These are phyloP conservation scores for Phaeotremella skinneri DNA, from an alignment of 768 basidiomycete species.

Conservation along the genomic window DNA sequence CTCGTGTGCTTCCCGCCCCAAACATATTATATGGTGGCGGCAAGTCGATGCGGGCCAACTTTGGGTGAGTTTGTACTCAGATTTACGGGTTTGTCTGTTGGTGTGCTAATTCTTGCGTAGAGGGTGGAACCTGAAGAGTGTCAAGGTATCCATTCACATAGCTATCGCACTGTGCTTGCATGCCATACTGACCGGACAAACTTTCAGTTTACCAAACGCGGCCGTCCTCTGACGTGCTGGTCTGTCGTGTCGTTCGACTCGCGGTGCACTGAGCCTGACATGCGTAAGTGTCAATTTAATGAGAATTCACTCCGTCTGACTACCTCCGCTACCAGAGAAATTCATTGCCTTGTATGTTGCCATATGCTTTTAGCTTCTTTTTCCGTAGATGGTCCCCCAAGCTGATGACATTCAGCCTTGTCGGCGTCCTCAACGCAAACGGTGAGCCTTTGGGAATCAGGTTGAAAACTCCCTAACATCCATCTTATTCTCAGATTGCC, in stretches of 20 bases:
- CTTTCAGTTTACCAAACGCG: slow-evolving; percentile 27
- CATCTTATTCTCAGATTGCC: slow-evolving; percentile 20
- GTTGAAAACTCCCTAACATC: slow-evolving; percentile 5
- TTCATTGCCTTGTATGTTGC: slow-evolving; percentile 21
- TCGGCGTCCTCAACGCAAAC: slow-evolving; percentile 6
- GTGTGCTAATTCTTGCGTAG: slow-evolving; percentile 2
- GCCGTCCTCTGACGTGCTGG: slow-evolving; percentile 35
- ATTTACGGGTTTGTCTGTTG: background rate
- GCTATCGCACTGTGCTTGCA: background rate
- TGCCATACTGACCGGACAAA: background rate
- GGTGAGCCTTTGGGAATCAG: slow-evolving; percentile 9
- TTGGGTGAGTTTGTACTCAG: slow-evolving; percentile 17
- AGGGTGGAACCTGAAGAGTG: slow-evolving; percentile 46
- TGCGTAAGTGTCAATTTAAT: slow-evolving; percentile 22
- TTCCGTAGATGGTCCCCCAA: background rate
- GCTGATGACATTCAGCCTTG: slow-evolving; percentile 15
- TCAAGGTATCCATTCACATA: slow-evolving; percentile 27
- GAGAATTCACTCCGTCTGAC: background rate
- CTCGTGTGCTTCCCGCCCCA: slow-evolving; percentile 44
- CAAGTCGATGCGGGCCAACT: slow-evolving; percentile 29
- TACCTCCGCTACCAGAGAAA: slow-evolving; percentile 13
- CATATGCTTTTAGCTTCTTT: background rate
- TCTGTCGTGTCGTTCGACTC: slow-evolving; percentile 42
- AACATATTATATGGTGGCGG: slow-evolving; percentile 39
- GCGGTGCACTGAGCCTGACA: slow-evolving; percentile 12